Evolutionary conservation across 768 basidiomycete species (phyloP).

Genomic region (Tylopilus balloui): DNA sequence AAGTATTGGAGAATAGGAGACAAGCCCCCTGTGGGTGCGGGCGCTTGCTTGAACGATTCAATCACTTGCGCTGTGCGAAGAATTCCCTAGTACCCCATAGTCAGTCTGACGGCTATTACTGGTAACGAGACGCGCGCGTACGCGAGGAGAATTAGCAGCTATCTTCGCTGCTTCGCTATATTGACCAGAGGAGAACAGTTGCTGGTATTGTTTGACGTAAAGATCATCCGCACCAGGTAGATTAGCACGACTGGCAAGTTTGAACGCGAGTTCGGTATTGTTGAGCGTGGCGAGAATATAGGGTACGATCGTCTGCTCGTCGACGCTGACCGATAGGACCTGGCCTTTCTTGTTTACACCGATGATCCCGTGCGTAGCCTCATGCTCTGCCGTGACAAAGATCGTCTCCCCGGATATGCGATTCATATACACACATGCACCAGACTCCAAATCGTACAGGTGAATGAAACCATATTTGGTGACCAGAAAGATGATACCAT

Average conservation of each 20-base stretch:
- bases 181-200: conserved; percentile 84
- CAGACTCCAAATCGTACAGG: conserved; percentile 95
- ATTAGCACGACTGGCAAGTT: conserved; percentile 92
- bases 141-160: conserved; percentile 93
- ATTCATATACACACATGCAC: conserved; percentile 99
- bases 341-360: conserved; percentile 99
- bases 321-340: conserved; percentile 93
- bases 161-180: conserved; percentile 95
- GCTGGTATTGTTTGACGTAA: conserved; percentile 90
- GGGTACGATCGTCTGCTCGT: conserved; percentile 93
- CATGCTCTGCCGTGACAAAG: conserved; percentile 97
- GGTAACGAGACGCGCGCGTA: conserved; percentile 32
- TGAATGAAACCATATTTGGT: conserved; percentile 99
- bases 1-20: conserved; percentile 98
- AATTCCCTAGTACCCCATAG: conserved; percentile 59
- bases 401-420: conserved; percentile 99
- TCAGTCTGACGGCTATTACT: neutral
- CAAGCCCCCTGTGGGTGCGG: conserved; percentile 83
- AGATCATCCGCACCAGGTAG: conserved; percentile 97
- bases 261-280: conserved; percentile 97
- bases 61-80: conserved; percentile 93
- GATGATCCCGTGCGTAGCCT: conserved; percentile 90
- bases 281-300: conserved; percentile 92
- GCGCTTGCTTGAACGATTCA: conserved; percentile 95
- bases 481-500: conserved; percentile 94